Conservation (phyloP, 345 rosid species). For the Hibiscus syriacus region DNA sequence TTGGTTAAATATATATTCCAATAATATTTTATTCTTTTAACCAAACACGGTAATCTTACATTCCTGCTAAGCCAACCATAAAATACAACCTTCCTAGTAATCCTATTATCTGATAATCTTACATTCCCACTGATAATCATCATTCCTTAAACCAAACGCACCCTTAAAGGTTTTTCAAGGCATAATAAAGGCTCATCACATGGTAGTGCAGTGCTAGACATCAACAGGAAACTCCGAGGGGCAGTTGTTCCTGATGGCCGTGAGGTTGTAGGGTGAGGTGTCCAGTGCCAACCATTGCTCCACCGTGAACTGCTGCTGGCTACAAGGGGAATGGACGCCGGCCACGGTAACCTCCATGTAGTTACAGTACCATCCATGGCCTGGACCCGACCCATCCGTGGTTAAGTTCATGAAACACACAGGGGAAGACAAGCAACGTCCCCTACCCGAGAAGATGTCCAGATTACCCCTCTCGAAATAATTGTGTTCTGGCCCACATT, state of each 20-base stretch:
- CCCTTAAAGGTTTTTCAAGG: too few relatives aligned
- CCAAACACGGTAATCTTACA: too few relatives aligned
- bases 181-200: constrained; percentile 4
- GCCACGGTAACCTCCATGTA: constrained; percentile 71
- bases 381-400: constrained; percentile 65
- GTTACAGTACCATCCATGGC: constrained; percentile 85
- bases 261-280: constrained; percentile 55
- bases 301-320: constrained; percentile 47
- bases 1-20: too few relatives aligned
- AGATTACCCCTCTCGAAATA: constrained; percentile 92
- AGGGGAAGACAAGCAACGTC: constrained; percentile 40
- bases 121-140: too few relatives aligned
- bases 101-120: too few relatives aligned
- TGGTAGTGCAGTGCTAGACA: neutral
- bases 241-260: constrained; percentile 45
- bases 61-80: too few relatives aligned
- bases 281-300: constrained; percentile 92
- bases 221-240: neutral
- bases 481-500: constrained; percentile 56
- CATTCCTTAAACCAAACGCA: too few relatives aligned
- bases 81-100: too few relatives aligned
- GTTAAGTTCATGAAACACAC: constrained; percentile 65
- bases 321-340: too few relatives aligned
- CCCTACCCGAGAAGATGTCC: too few relatives aligned
- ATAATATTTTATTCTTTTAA: too few relatives aligned